These are phyloP conservation scores for Ustilago trichophora DNA, from an alignment of 1,284 basidiomycete genomes.

Conservation along the genomic window DNA sequence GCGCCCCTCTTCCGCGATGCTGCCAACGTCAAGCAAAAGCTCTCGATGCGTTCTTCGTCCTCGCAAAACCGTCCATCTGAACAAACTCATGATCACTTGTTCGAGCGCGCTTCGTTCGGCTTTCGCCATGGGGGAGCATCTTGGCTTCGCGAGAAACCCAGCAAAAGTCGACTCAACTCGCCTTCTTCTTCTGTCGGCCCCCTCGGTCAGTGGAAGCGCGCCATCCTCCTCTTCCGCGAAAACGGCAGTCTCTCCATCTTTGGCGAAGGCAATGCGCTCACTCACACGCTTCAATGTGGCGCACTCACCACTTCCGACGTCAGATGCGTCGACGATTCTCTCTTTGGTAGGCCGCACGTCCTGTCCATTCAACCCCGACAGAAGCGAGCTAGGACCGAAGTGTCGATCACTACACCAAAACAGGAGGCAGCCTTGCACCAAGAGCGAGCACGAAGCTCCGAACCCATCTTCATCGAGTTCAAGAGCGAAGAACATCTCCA, in stretches of 20 bases:
- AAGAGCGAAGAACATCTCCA: constrained; percentile 31
- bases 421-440: constrained; percentile 14
- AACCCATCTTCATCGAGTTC: constrained; percentile 54
- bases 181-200: constrained; percentile 22
- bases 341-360: constrained; percentile 45
- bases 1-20: constrained; percentile 45
- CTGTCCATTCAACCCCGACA: constrained; percentile 50
- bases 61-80: constrained; percentile 13
- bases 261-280: constrained; percentile 46
- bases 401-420: constrained; percentile 26
- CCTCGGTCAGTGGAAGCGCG: constrained; percentile 48
- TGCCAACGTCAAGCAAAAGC: constrained; percentile 40
- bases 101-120: constrained; percentile 34
- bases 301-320: constrained; percentile 47
- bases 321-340: constrained; percentile 49
- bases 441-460: constrained; percentile 14
- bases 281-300: constrained; percentile 44
- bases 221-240: constrained; percentile 48
- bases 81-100: constrained; percentile 14
- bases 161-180: constrained; percentile 36
- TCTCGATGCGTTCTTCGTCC: constrained; percentile 21
- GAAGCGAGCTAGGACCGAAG: constrained; percentile 2
- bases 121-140: constrained; percentile 22
- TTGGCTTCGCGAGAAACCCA: constrained; percentile 47
- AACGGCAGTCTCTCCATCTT: constrained; percentile 47